Conservation (phyloP, 129 eudicot species). For the Lactuca saligna region DNA sequence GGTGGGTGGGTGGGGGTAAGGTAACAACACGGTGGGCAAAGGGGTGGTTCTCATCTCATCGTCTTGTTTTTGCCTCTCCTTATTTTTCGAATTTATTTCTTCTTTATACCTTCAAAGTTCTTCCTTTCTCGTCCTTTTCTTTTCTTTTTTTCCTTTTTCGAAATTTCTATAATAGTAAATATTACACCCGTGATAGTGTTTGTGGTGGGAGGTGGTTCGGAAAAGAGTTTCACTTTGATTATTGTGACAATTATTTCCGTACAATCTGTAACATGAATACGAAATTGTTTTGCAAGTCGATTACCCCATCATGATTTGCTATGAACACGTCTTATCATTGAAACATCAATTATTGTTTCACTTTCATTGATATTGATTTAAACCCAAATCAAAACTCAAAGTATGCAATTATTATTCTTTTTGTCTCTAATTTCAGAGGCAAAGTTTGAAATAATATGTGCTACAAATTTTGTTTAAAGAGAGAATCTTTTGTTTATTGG, state of each 20-base stretch:
- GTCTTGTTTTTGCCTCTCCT: too few relatives aligned
- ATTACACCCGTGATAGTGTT: background rate
- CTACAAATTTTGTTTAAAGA: conserved; percentile 8
- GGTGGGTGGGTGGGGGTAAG: too few relatives aligned
- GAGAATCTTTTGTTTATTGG: conserved; percentile 27
- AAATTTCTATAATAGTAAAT: too few relatives aligned
- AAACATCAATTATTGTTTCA: conserved; percentile 1
- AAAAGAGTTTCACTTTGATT: too few relatives aligned
- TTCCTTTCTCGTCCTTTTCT: background rate
- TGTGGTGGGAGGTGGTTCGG: background rate
- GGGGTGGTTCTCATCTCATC: too few relatives aligned
- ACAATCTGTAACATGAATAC: background rate
- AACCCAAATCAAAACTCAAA: background rate
- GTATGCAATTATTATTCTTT: conserved; percentile 7
- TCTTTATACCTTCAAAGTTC: background rate
- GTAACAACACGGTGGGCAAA: too few relatives aligned
- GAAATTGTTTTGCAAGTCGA: background rate
- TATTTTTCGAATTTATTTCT: too few relatives aligned
- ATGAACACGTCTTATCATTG: conserved; percentile 10
- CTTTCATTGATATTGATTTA: conserved; percentile 20
- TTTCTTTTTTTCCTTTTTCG: too few relatives aligned
- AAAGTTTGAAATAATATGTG: conserved; percentile 17
- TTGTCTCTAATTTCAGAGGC: conserved; percentile 23
- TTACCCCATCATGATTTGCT: conserved; percentile 15
- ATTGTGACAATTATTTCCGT: too few relatives aligned